Base-by-base conservation (phyloP, 495 filamentous ascomycete species). In the Penicillium turbatum region DNA sequence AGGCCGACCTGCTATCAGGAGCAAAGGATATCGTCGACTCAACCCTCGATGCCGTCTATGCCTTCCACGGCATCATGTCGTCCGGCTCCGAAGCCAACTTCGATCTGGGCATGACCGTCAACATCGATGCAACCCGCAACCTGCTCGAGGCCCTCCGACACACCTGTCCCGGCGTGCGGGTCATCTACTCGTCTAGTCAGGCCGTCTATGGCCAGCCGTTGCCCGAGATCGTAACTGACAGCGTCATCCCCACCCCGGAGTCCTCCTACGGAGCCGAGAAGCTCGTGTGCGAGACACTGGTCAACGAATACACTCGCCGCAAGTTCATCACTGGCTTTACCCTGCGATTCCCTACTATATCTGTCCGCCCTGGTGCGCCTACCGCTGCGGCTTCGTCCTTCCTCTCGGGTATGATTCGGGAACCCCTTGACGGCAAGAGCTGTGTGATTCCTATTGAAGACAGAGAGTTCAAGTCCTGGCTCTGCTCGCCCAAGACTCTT, bases 61-160 rank as follows among this genome's bases (percentile, higher is more conserved):
- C 87, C 60, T 85, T 91, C 74, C 87, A 91, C 74, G 87, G 87
- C 44, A 88, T 91, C 72, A 89, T 90, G 87, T 87, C 84, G 6
- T 81, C 82, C 12, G 85, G 84, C 26, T 79, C 81, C 29, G 87
- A 91, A 68, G 80, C 81, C 49, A 76, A 90, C 68, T 84, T 86
- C 64, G 84, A 88, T 27, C 75, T 86, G 7, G 86, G 85, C 19
- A 80, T 88, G 66, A 67, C 65, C 35, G 86, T 88, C 32, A 91
- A 91, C 69, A 72, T 91, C 29, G 79, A 89, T 59, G 82, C 82
- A 15, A 84, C 86, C 10, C 78, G 81, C n/a, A 68, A 68, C 21
- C 58, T 90, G 12, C 72, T 89, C 36, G 79, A 87, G 15, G 69
- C 71, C 3, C 73, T 89, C 1, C 75, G 80, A 32, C 64, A 64